Evolutionary conservation across 371 early-diverging fungal species (phyloP).

Genomic region (Actinomortierella wolfii): DNA sequence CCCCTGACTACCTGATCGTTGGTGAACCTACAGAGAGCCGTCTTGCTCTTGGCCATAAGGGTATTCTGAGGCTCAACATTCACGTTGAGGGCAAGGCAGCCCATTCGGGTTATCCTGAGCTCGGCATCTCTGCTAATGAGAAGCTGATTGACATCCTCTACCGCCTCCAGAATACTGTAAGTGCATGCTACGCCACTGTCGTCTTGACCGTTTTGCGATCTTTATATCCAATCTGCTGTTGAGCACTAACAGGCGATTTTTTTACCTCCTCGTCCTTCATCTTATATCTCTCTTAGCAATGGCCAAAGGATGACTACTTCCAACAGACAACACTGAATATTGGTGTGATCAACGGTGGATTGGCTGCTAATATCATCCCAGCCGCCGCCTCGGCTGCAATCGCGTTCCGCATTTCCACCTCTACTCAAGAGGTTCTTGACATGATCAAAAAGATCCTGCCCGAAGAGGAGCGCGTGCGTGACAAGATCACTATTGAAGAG

Average conservation of each 20-base stretch:
- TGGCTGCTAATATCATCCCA: slow-evolving; percentile 52
- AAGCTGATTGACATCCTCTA: slow-evolving; percentile 43
- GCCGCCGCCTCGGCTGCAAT: slow-evolving; percentile 44
- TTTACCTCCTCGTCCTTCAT: not conserved
- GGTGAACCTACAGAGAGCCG: slow-evolving; percentile 54
- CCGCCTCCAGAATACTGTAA: slow-evolving; percentile 28
- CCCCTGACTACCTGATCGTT: slow-evolving; percentile 47
- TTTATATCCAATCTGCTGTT: slow-evolving; percentile 5
- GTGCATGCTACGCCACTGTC: slow-evolving; percentile 2
- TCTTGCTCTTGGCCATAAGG: slow-evolving; percentile 54
- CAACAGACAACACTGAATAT: slow-evolving; percentile 53
- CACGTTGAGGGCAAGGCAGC: slow-evolving; percentile 46
- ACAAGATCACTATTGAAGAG: slow-evolving; percentile 33
- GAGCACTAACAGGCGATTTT: no score
- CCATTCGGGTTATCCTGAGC: slow-evolving; percentile 53
- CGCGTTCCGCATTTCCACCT: slow-evolving; percentile 50
- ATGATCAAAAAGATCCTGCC: slow-evolving; percentile 33
- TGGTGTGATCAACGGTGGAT: slow-evolving; percentile 47
- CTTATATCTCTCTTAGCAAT: slow-evolving; percentile 17
- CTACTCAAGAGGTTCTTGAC: slow-evolving; percentile 35
- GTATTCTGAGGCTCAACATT: slow-evolving; percentile 47
- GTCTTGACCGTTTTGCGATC: not conserved
- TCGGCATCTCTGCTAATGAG: slow-evolving; percentile 48
- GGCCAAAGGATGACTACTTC: slow-evolving; percentile 42
- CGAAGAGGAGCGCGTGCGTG: slow-evolving; percentile 18